Conservation (phyloP, 2,329 filamentous ascomycete genomes). For the Ambrosiella beaveri region DNA sequence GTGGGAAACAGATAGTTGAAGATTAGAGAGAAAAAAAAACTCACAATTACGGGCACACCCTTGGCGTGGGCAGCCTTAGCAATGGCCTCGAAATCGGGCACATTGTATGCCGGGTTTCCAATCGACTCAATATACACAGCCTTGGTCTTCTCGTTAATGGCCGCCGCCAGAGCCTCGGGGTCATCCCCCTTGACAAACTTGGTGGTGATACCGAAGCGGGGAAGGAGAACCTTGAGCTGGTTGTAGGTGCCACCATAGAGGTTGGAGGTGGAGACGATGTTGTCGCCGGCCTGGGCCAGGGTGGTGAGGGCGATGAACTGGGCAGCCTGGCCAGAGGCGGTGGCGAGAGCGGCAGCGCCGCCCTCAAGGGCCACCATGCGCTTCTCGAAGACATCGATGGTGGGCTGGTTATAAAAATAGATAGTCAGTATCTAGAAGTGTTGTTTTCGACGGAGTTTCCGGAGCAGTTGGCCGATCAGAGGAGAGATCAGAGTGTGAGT, state of each 20-base stretch:
- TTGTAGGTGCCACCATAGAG: conserved; percentile 95
- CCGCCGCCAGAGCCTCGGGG: conserved; percentile 57
- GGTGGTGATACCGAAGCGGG: conserved; percentile 70
- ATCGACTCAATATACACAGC: conserved; percentile 84
- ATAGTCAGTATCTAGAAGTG: neutral
- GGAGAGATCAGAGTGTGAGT: neutral
- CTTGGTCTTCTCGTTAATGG: conserved; percentile 88
- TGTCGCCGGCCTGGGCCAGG: conserved; percentile 76
- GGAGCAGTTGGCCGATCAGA: too few species aligned
- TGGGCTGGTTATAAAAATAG: conserved; percentile 39
- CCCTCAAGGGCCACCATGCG: conserved; percentile 90
- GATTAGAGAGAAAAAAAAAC: conserved; percentile 16
- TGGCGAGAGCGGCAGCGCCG: conserved; percentile 69
- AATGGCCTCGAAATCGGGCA: conserved; percentile 80
- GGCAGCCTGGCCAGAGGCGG: conserved; percentile 73
- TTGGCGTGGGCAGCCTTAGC: conserved; percentile 56
- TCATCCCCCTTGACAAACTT: conserved; percentile 77
- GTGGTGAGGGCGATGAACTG: conserved; percentile 81
- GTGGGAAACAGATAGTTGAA: neutral
- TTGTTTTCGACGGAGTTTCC: neutral
- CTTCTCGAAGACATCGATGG: conserved; percentile 91
- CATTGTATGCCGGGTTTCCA: conserved; percentile 84
- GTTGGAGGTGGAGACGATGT: conserved; percentile 81
- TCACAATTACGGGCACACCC: conserved; percentile 47
- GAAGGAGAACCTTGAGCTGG: conserved; percentile 82